Evolutionary conservation across 2,329 filamentous ascomycete genomes (phyloP).

Genomic region (Nothophaeocryptopus gaeumannii): DNA sequence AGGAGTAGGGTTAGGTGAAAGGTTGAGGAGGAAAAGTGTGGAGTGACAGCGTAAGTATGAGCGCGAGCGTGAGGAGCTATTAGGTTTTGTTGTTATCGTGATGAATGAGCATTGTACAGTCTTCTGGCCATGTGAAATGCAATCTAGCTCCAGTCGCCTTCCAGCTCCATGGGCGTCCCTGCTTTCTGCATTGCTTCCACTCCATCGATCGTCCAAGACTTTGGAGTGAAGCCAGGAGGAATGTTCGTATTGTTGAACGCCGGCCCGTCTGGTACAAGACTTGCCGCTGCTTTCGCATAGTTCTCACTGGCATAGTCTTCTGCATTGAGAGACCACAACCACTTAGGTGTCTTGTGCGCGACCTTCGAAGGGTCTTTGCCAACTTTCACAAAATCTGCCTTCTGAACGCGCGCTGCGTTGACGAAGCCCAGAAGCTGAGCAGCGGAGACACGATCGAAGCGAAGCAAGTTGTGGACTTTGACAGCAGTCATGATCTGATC

Average conservation of each 20-base stretch:
- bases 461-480: slow-evolving; percentile 35
- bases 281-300: slow-evolving; percentile 16
- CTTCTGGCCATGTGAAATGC: neutral
- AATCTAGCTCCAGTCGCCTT: slow-evolving; percentile 21
- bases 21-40: neutral
- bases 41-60: neutral
- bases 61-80: neutral
- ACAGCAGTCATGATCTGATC: slow-evolving; percentile 35
- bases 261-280: slow-evolving; percentile 9
- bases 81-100: neutral
- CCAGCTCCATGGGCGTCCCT: slow-evolving; percentile 18
- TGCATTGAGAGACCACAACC: slow-evolving; percentile 22
- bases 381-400: slow-evolving; percentile 18
- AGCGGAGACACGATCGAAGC: slow-evolving; percentile 24
- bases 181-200: slow-evolving; percentile 20
- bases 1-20: slow-evolving; percentile 1
- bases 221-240: slow-evolving; percentile 13
- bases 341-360: slow-evolving; percentile 19
- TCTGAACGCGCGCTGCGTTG: slow-evolving; percentile 24
- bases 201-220: slow-evolving; percentile 21
- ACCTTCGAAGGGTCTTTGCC: slow-evolving; percentile 20
- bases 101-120: neutral
- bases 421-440: slow-evolving; percentile 25
- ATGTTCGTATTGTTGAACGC: slow-evolving; percentile 25
- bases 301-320: slow-evolving; percentile 23